Evolutionary conservation across 2,329 filamentous ascomycete species (phyloP), one percentile per base, ranked within the genome.

Genomic region (Arthrinium phaeospermum): DNA sequence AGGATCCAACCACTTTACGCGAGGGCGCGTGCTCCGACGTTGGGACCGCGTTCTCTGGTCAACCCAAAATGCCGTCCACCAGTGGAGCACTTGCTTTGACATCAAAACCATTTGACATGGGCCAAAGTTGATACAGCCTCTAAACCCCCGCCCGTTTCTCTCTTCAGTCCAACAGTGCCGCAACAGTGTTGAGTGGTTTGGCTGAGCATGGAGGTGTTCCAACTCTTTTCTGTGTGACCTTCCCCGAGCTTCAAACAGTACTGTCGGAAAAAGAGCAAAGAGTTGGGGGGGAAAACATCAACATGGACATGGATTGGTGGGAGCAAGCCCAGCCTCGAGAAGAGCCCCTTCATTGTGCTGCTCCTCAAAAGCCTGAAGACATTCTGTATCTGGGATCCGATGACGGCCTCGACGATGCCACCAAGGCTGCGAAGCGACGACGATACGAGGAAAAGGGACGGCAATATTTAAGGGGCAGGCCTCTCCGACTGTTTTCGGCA

Each of bases 371-470:
- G 44, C 77, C 83, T 2, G 81, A 85, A 70, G 89, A 90, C 53
- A 80, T 89, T 16, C 80, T 91, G 22, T 88, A 85, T 73, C 81
- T 85, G 10, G 87, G 89, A n/a, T 89, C 88, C 8, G 90, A 92
- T 67, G 83, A 90, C 68, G 88, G 90, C 46, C 78, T 87, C 71
- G 89, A 89, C 74, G 81, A 85, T 16, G 79, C 78, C 27, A 80
- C 87, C 4, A 82, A 82, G 45, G 80, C 84, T 3, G 85, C 88
- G 16, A 90, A 88, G 78, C 85, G 85, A 37, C 80, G 83, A 30
- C 86, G 89, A 73, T 90, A 91, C 72, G 91, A 93, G 78, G 80
- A 84, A 0, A 87, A 91, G 16, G 92, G 89, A 1, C 81, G 85
- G 45, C 85, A 86, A 46, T 93, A 88, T 75, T 81, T 93, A 49